Percentiles rank a stretch among this genome's conserved stretches.
Conservation (phyloP, 805 yeast species). For the Wickerhamiella siamensis region DNA sequence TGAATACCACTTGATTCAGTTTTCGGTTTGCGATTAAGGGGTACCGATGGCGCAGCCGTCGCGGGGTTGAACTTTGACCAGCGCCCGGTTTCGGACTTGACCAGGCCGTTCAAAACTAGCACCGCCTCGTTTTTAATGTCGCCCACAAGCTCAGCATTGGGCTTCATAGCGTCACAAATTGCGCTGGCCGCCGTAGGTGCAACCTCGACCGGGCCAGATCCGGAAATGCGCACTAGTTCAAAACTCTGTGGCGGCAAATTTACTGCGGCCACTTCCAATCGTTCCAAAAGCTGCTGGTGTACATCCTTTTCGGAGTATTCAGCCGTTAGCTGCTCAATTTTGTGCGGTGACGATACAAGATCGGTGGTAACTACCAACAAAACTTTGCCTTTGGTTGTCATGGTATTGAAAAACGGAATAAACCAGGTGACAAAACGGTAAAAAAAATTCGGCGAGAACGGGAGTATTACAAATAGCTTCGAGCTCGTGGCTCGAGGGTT, state of each 20-base stretch:
- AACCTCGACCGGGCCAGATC: slow-evolving; percentile 14
- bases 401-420: background rate
- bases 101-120: slow-evolving; percentile 30
- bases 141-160: slow-evolving; percentile 24
- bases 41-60: slow-evolving; percentile 6
- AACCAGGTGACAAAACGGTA: no score
- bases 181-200: slow-evolving; percentile 18
- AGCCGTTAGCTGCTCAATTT: slow-evolving; percentile 10
- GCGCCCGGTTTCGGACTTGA: slow-evolving; percentile 19
- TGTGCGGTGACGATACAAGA: slow-evolving; percentile 16
- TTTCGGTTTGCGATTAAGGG: background rate
- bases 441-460: background rate
- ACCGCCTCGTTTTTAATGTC: slow-evolving; percentile 8
- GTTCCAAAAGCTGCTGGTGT: slow-evolving; percentile 27
- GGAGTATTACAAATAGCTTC: background rate
- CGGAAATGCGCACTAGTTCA: slow-evolving; percentile 19
- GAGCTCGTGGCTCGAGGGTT: no score
- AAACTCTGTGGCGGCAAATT: slow-evolving; percentile 20
- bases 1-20: slow-evolving; percentile 2
- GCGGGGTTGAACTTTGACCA: slow-evolving; percentile 12
- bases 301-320: slow-evolving; percentile 10
- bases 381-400: slow-evolving; percentile 4
- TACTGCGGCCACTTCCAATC: slow-evolving; percentile 24
- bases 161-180: slow-evolving; percentile 19
- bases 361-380: slow-evolving; percentile 15